Evolutionary conservation across 139 green algal genomes (phyloP).

Genomic region (Mesotaenium endlicherianum): DNA sequence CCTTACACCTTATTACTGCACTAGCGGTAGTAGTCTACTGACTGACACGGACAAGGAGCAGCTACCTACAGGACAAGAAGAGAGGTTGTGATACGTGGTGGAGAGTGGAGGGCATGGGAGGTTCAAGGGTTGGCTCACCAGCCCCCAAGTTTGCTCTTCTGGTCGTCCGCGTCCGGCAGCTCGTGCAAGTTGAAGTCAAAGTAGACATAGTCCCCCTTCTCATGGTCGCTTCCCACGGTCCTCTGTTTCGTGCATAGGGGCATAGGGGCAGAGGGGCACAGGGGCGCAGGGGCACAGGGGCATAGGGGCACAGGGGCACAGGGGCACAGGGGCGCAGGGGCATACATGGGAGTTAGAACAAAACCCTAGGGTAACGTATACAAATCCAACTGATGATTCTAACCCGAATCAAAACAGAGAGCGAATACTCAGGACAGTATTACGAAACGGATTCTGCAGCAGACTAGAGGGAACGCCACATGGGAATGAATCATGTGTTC

Average conservation of each 20-base stretch:
- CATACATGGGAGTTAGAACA: not conserved
- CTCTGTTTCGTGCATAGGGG: conserved; percentile 20
- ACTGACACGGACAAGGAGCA: not conserved
- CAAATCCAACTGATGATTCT: not conserved
- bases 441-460: too few relatives aligned
- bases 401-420: too few relatives aligned
- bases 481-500: too few relatives aligned
- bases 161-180: not conserved
- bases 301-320: not conserved
- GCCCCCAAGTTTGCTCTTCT: not conserved
- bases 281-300: not conserved
- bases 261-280: not conserved
- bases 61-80: not conserved
- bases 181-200: conserved; percentile 57
- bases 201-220: conserved; percentile 64
- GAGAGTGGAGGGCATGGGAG: not conserved
- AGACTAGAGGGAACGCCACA: too few relatives aligned
- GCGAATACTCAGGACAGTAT: too few relatives aligned
- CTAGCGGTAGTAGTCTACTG: not conserved
- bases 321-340: not conserved
- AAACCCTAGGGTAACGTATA: not conserved
- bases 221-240: conserved; percentile 82
- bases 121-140: not conserved
- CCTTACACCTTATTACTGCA: not conserved
- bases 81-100: not conserved